These are phyloP conservation scores for Globisporangium uncinulatum DNA, from an alignment of 352 stramenopile species.

Conservation along the genomic window DNA sequence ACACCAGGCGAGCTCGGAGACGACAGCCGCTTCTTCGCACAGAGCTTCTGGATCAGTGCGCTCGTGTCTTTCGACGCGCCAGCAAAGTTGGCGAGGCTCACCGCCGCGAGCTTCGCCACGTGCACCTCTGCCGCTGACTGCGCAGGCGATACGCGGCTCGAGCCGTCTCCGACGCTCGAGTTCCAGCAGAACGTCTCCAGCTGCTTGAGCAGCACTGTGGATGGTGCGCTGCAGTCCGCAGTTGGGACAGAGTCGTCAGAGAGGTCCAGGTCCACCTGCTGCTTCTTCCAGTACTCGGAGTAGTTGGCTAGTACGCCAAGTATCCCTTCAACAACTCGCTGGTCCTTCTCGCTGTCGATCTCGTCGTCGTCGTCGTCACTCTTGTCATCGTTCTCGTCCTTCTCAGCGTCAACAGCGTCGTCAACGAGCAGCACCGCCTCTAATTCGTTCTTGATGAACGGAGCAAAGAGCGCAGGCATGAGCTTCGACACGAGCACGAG, in stretches of 20 bases:
- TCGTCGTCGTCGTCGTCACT: conserved; percentile 24
- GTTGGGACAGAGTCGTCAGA: conserved; percentile 7
- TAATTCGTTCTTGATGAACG: conserved; percentile 48
- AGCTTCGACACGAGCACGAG: conserved; percentile 44
- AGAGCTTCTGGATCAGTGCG: conserved; percentile 41
- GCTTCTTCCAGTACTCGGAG: conserved; percentile 34
- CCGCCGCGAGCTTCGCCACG: conserved; percentile 48
- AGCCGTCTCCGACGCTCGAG: conserved; percentile 17
- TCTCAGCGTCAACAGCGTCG: conserved; percentile 2
- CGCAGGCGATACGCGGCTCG: conserved; percentile 17
- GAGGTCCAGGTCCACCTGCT: conserved; percentile 16
- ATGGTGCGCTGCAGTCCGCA: conserved; percentile 15
- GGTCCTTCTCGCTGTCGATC: conserved; percentile 23
- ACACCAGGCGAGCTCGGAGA: conserved; percentile 15
- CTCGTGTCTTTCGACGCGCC: conserved; percentile 25
- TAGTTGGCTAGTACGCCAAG: conserved; percentile 54
- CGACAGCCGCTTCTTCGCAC: conserved; percentile 37
- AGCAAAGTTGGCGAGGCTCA: conserved; percentile 45
- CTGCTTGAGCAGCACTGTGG: conserved; percentile 26
- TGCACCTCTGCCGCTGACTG: conserved; percentile 25
- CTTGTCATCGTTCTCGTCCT: background rate
- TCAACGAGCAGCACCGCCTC: conserved; percentile 36
- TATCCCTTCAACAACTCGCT: conserved; percentile 41
- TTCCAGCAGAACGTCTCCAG: conserved; percentile 47
- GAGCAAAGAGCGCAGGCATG: conserved; percentile 41